Percentiles rank a stretch among this genome's conserved stretches.
phyloP scores from a whole-genome alignment of 805 yeast genomes.

The Suhomyces canberraensis region DNA sequence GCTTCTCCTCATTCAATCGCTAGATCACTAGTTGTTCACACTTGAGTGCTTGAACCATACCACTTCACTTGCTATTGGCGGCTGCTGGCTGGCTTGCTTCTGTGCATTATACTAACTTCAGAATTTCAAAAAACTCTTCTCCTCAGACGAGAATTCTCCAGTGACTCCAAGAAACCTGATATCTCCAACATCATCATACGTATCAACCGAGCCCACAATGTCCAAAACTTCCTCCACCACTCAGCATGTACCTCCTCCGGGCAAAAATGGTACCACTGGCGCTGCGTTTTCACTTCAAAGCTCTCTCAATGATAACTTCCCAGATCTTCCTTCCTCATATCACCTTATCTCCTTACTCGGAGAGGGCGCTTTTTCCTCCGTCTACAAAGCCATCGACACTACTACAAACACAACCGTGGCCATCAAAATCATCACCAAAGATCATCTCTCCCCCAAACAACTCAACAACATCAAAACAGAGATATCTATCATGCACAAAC shows the following conservation, averaged over 20 bases:
- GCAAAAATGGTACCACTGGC: background rate
- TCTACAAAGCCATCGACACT: slow-evolving; percentile 64
- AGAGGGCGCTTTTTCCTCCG: slow-evolving; percentile 89
- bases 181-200: no score
- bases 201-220: background rate
- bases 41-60: no score
- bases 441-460: slow-evolving; percentile 49
- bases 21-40: no score
- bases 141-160: slow-evolving; percentile 1
- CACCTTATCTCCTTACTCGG: slow-evolving; percentile 45
- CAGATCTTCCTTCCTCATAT: slow-evolving; percentile 29
- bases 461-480: slow-evolving; percentile 63
- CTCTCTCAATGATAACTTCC: slow-evolving; percentile 10
- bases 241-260: background rate
- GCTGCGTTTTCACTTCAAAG: slow-evolving; percentile 8
- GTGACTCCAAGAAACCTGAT: no score
- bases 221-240: background rate
- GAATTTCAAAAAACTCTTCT: slow-evolving; percentile 14
- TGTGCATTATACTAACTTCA: slow-evolving; percentile 8
- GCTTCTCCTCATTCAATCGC: background rate
- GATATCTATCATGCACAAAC: slow-evolving; percentile 66
- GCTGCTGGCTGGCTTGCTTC: no score
- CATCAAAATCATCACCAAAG: slow-evolving; percentile 69
- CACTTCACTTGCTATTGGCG: no score
- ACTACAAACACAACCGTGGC: slow-evolving; percentile 52